phyloP scores from a whole-genome alignment of 2,329 filamentous ascomycete genomes.

The Aspergillus proliferans region DNA sequence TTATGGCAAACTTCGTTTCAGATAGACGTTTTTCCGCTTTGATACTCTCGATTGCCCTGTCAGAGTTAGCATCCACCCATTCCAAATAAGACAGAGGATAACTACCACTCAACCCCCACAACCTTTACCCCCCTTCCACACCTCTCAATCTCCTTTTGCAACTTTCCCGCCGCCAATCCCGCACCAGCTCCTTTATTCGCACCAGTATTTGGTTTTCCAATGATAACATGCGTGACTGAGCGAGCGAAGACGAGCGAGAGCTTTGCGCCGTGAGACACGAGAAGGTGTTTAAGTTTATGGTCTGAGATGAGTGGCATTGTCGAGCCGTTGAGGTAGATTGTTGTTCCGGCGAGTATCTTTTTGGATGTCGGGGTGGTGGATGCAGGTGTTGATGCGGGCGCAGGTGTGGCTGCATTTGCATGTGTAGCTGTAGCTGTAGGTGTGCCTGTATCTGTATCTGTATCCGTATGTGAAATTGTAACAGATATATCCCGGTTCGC shows the following conservation, averaged over 20 bases:
- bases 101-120: constrained; percentile 73
- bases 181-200: constrained; percentile 58
- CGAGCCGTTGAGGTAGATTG: constrained; percentile 81
- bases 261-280: constrained; percentile 66
- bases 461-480: background rate
- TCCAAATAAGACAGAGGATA: constrained; percentile 13
- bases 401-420: background rate
- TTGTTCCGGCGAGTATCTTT: constrained; percentile 64
- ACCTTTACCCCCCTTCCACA: constrained; percentile 66
- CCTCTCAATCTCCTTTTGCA: constrained; percentile 70
- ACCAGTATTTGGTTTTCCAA: constrained; percentile 54
- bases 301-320: constrained; percentile 77
- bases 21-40: constrained; percentile 66
- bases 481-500: background rate
- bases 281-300: constrained; percentile 73
- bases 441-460: background rate
- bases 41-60: constrained; percentile 75
- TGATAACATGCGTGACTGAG: constrained; percentile 78
- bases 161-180: constrained; percentile 68
- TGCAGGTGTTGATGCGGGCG: background rate
- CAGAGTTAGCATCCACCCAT: constrained; percentile 11
- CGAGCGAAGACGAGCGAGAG: constrained; percentile 66
- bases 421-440: background rate
- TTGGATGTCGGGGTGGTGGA: constrained; percentile 10
- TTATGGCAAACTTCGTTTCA: constrained; percentile 65